Evolutionary conservation across 805 yeast genomes (phyloP).

Genomic region (Yamadazyma akitaensis): DNA sequence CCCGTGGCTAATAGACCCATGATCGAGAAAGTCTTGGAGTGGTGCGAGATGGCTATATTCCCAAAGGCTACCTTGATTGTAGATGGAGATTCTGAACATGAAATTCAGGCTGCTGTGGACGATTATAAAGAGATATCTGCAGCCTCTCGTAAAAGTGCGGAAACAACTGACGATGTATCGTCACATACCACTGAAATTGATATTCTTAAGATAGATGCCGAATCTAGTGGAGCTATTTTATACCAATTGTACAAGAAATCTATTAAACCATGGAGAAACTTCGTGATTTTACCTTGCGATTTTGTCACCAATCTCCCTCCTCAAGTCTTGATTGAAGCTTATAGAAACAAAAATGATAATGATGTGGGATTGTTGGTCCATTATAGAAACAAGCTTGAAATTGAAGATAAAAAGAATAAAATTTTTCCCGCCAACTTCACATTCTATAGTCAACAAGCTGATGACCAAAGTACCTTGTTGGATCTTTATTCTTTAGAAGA

Average conservation of each 20-base stretch:
- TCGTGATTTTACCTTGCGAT: slow-evolving; percentile 91
- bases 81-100: slow-evolving; percentile 44
- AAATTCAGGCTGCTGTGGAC: slow-evolving; percentile 48
- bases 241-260: slow-evolving; percentile 41
- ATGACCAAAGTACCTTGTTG: slow-evolving; percentile 50
- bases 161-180: slow-evolving; percentile 13
- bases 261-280: slow-evolving; percentile 23
- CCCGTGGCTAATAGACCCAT: slow-evolving; percentile 90
- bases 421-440: slow-evolving; percentile 65
- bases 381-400: slow-evolving; percentile 71
- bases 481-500: slow-evolving; percentile 70
- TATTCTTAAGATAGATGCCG: slow-evolving; percentile 26
- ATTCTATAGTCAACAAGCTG: slow-evolving; percentile 50
- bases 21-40: slow-evolving; percentile 81
- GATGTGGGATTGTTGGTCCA: slow-evolving; percentile 75
- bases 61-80: slow-evolving; percentile 63
- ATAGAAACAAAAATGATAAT: slow-evolving; percentile 62
- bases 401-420: slow-evolving; percentile 65
- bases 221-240: slow-evolving; percentile 62
- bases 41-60: slow-evolving; percentile 90
- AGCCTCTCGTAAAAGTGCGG: slow-evolving; percentile 13
- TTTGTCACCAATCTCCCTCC: slow-evolving; percentile 92
- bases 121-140: slow-evolving; percentile 32
- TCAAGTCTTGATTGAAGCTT: slow-evolving; percentile 78
- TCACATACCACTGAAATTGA: slow-evolving; percentile 13